Conservation (phyloP, 805 yeast species). For the Candida nemodendra region DNA sequence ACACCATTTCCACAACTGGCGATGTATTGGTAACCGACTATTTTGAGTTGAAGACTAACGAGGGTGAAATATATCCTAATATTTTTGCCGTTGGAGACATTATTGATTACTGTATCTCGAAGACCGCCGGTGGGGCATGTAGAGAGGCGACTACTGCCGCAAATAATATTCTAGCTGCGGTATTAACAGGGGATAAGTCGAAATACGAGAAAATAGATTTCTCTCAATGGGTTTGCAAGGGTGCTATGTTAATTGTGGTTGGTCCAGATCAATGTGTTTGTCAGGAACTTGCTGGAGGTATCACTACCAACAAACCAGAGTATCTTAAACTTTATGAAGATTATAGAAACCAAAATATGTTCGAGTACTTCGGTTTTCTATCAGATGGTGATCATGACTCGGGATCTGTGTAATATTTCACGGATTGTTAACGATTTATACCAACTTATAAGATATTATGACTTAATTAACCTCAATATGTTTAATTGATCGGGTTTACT, state of each 20-base stretch:
- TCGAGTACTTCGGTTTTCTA: slow-evolving; percentile 5
- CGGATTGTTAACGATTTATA: too few species aligned
- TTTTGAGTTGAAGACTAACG: slow-evolving; percentile 6
- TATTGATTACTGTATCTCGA: slow-evolving; percentile 11
- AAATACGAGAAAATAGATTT: slow-evolving; percentile 1
- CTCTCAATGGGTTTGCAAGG: slow-evolving; percentile 1
- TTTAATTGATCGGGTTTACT: too few species aligned
- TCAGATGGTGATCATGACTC: too few species aligned
- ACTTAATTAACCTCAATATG: too few species aligned
- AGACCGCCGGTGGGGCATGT: slow-evolving; percentile 21
- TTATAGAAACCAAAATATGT: slow-evolving; percentile 13
- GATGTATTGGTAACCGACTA: slow-evolving; percentile 10
- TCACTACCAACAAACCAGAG: slow-evolving; percentile 9
- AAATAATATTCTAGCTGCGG: slow-evolving; percentile 6
- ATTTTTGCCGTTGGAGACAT: slow-evolving; percentile 20
- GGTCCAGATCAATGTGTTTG: slow-evolving; percentile 13
- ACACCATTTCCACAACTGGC: slow-evolving; percentile 8
- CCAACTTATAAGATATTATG: too few species aligned
- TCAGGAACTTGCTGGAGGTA: slow-evolving; percentile 7
- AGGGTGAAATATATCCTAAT: slow-evolving; percentile 6
- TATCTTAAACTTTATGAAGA: slow-evolving; percentile 16
- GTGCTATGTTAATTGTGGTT: slow-evolving; percentile 14
- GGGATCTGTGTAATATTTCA: too few species aligned
- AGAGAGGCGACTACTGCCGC: slow-evolving; percentile 13
- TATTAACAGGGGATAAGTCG: slow-evolving; percentile 1